Base-by-base conservation (phyloP, 495 filamentous ascomycete species). In the Hypoxylon crocopeplum region DNA sequence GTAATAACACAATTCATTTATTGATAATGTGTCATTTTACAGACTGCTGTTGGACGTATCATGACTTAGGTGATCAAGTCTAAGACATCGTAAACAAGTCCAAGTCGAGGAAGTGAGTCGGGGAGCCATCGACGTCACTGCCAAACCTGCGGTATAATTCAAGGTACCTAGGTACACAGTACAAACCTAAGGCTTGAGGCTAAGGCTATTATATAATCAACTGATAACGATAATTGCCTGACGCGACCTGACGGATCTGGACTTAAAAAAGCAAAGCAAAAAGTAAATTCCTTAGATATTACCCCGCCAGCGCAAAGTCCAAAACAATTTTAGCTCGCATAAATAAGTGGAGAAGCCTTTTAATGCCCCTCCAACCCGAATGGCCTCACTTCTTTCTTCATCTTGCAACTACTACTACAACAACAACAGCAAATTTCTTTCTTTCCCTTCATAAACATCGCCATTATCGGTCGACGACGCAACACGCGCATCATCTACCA, bases 311-410 rank as follows among this genome's bases (percentile, higher is more conserved):
- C 30, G 15, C 29, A 45, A n/a, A 25, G 17, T 46, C 37, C 44
- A 49, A 58, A 64, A 58, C 42, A 59, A 56, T 49, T 51, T 59
- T 55, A 64, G 55, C 42, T 39, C 55, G 39, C 24, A 55, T 50
- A 55, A 55, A 64, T 54, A 59, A 59, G 48, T 50, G 54, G 54
- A n/a, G 13, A 32, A 8, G 11, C 32, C 20, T 24, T 24, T 33
- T 24, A 47, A 37, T 64, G 61, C 61, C 61, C 61, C 61, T 64
- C 61, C 49, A 64, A 56, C 48, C 45, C 37, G 54, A 59, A 64
- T 64, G 61, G 61, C 61, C 49, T 64, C 61, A 64, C 34, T 49
- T 58, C 42, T 46, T 59, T 25, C 24, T 20, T 40, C 16, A 15
- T 32, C 16, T 19, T 17, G 16, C 37, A 41, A 11, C 37, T 37